These are phyloP conservation scores for Saturnispora diversa DNA, from an alignment of 805 yeast species.

Conservation along the genomic window DNA sequence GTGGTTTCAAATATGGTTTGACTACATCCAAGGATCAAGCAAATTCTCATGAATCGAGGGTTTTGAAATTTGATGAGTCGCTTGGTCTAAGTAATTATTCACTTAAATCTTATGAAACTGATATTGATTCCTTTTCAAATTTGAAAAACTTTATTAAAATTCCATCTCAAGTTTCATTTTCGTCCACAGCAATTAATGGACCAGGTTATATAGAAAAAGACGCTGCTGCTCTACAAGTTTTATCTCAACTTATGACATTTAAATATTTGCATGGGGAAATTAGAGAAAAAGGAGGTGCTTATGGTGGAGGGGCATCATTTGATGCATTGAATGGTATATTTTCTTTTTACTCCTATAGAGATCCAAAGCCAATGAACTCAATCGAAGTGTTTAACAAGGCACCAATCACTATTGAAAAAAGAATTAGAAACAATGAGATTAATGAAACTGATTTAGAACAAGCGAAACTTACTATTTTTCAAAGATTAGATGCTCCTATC, in stretches of 20 bases:
- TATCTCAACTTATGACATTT: constrained; percentile 73
- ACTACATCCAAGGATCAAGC: constrained; percentile 48
- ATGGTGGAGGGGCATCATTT: constrained; percentile 90
- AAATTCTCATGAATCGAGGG: constrained; percentile 30
- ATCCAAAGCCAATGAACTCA: constrained; percentile 77
- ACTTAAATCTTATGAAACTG: constrained; percentile 14
- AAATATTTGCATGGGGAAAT: constrained; percentile 81
- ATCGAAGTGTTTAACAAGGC: constrained; percentile 48
- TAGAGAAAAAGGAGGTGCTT: constrained; percentile 95
- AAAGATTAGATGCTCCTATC: constrained; percentile 82
- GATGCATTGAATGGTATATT: constrained; percentile 75
- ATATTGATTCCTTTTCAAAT: not conserved
- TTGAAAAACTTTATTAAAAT: constrained; percentile 40
- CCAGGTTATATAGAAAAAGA: constrained; percentile 60
- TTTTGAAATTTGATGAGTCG: constrained; percentile 27
- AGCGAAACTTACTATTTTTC: constrained; percentile 87
- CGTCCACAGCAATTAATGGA: constrained; percentile 61
- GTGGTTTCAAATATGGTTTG: constrained; percentile 43
- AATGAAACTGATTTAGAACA: constrained; percentile 64
- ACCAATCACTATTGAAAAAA: constrained; percentile 37
- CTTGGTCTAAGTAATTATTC: constrained; percentile 11
- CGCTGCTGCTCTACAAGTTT: constrained; percentile 77
- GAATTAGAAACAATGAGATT: constrained; percentile 20
- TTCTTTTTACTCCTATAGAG: constrained; percentile 84
- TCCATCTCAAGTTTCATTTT: constrained; percentile 85